Evolutionary conservation across 345 rosid species (phyloP), one percentile per base, ranked within the genome.

Genomic region (Salix exigua): DNA sequence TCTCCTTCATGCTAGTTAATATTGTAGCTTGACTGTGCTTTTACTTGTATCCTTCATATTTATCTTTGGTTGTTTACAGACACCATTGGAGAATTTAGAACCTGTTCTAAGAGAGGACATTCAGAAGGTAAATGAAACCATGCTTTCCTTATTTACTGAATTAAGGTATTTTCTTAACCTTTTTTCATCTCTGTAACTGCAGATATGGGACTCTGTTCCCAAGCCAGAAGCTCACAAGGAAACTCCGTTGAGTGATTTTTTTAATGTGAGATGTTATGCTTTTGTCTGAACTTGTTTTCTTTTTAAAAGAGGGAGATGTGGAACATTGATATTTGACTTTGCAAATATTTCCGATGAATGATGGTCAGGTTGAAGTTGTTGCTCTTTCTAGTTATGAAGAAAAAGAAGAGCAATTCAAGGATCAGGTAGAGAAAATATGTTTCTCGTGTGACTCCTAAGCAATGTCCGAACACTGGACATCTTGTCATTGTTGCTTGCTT

Each of bases 381-480:
- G 99, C 98, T 46, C 97, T 96, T 73, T 90, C 95, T 81, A 96
- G 99, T 92, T 96, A 72, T 78, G 99, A 96, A 86, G 97, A 94
- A 87, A 94, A 94, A 82, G 99, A 96, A 83, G 97, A 92, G 82
- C 99, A 82, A 74, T 96, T 96, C 82, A 87, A 81, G 82, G 99
- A 94, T 89, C 99, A 96, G 98, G 99, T 96, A 75, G 11, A 31
- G 30, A 30, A 46, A 61, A 31, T 72, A 60, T 35, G 73, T 73
- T 5, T 70, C 26, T 70, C 35, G 13, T 64, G 37, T 5, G 23
- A 19, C 21, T 7, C 19, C 42, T 30, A 21, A 5, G 23, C 7
- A 18, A 75, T n/a, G 30, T 53, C 30, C 2, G 35, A 51, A 73
- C 37, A 60, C 35, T 40, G 48, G 63, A 26, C 10, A 25, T 60